phyloP scores from a whole-genome alignment of 352 stramenopile species.

The Phytophthora hybrid region DNA sequence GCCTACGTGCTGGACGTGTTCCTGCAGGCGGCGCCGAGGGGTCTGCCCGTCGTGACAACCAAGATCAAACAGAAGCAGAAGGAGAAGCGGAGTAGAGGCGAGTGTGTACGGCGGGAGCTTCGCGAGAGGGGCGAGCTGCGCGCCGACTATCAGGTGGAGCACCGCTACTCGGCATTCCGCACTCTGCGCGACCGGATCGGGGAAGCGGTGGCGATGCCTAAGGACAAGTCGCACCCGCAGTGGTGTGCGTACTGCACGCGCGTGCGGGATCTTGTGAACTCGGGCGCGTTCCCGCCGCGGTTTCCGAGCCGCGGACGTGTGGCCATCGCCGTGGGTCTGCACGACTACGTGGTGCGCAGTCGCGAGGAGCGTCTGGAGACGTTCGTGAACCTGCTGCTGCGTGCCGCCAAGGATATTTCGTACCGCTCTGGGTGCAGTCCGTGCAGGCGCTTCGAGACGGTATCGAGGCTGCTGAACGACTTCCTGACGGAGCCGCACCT shows the following conservation, averaged over 20 bases:
- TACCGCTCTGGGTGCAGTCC: constrained; percentile 41
- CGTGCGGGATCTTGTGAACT: constrained; percentile 43
- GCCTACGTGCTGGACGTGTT: constrained; percentile 66
- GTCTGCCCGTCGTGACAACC: constrained; percentile 37
- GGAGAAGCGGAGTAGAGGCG: constrained; percentile 16
- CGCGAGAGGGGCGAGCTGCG: constrained; percentile 26
- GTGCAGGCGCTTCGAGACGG: constrained; percentile 51
- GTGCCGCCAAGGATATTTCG: constrained; percentile 43
- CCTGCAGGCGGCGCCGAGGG: constrained; percentile 48
- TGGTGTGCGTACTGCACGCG: constrained; percentile 56
- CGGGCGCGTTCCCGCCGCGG: constrained; percentile 48
- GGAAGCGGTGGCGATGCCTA: constrained; percentile 8
- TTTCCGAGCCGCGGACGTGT: constrained; percentile 24
- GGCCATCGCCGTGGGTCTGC: constrained; percentile 11
- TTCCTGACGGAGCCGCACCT: constrained; percentile 36
- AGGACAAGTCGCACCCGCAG: constrained; percentile 42
- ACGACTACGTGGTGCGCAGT: constrained; percentile 17
- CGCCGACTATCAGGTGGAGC: constrained; percentile 57
- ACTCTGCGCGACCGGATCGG: constrained; percentile 41
- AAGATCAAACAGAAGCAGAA: no score
- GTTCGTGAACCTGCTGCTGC: constrained; percentile 51
- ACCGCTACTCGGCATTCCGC: constrained; percentile 63
- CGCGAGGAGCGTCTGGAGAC: constrained; percentile 31
- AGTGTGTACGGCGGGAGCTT: constrained; percentile 32
- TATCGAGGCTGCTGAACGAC: constrained; percentile 51